phyloP scores from a whole-genome alignment of 331 rosid genomes.

The Malus hybrid region DNA sequence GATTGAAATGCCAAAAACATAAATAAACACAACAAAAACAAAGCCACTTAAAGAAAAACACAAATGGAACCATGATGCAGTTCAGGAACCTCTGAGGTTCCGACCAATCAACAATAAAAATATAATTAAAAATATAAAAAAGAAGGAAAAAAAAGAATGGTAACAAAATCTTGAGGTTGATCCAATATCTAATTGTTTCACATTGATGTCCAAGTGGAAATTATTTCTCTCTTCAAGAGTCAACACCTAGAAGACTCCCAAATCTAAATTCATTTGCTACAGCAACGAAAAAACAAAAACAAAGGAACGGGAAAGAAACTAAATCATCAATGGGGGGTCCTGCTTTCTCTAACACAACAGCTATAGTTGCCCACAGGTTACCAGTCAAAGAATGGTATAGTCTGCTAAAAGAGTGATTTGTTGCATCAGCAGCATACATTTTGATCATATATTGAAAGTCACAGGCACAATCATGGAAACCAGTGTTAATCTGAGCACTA shows the following conservation, averaged over 20 bases:
- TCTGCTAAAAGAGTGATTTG: background rate
- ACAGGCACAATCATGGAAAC: background rate
- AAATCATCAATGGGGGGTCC: too few relatives aligned
- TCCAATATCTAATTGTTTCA: background rate
- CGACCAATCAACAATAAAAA: background rate
- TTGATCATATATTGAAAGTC: background rate
- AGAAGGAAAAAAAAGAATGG: background rate
- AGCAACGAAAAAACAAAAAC: background rate
- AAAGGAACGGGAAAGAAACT: background rate
- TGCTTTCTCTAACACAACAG: background rate
- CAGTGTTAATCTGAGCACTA: background rate
- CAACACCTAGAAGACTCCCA: background rate
- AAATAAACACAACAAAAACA: background rate
- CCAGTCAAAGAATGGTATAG: background rate
- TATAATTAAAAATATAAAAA: too few relatives aligned
- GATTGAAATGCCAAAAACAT: background rate
- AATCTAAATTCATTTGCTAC: background rate
- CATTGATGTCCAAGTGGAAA: background rate
- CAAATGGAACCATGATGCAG: background rate
- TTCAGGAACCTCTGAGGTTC: background rate
- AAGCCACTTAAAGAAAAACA: background rate
- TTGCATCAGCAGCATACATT: background rate
- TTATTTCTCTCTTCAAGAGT: background rate
- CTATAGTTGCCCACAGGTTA: background rate
- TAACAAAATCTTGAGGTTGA: background rate